Conservation (phyloP, 139 green algal genomes). For the Chloropicon primus region DNA sequence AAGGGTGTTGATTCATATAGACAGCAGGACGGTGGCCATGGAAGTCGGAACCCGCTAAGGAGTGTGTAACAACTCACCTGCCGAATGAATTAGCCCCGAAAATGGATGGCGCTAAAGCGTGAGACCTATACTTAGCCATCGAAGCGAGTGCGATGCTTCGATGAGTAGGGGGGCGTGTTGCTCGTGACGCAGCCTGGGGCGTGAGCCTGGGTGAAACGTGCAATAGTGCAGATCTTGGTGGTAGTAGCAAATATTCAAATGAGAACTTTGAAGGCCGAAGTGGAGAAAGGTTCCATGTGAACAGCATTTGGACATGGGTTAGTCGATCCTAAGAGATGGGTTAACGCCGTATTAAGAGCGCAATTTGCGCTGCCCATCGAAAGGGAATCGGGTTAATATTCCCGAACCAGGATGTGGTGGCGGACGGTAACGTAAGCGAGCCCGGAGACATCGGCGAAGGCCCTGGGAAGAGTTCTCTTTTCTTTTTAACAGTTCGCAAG, state of each 20-base stretch:
- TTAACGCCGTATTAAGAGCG: conserved; percentile 71
- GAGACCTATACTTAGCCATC: conserved; percentile 48
- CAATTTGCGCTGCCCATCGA: conserved; percentile 59
- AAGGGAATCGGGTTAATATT: conserved; percentile 91
- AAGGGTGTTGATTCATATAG: conserved; percentile 32
- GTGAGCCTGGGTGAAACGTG: conserved; percentile 71
- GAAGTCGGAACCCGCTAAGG: conserved; percentile 52
- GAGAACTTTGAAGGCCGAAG: conserved; percentile 86
- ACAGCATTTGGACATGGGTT: conserved; percentile 90
- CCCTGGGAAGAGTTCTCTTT: conserved; percentile 88
- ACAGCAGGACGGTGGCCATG: conserved; percentile 48
- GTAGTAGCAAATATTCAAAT: conserved; percentile 92
- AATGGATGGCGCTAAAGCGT: conserved; percentile 45
- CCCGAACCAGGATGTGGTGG: conserved; percentile 70
- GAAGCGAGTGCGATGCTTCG: conserved; percentile 61
- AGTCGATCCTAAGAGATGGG: conserved; percentile 86
- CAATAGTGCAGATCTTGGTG: conserved; percentile 87
- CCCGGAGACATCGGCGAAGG: conserved; percentile 62
- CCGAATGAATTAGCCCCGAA: conserved; percentile 33
- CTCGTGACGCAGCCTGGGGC: conserved; percentile 59
- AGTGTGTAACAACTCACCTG: conserved; percentile 57
- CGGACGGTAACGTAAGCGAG: conserved; percentile 72
- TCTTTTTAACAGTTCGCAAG: conserved; percentile 79
- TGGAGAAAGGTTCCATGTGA: conserved; percentile 89
- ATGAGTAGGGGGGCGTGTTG: conserved; percentile 85